A percentile compares a stretch with the other conserved stretches of the same genome.
These are phyloP conservation scores for Fraxinus pennsylvanica DNA, from an alignment of 257 asterid species.

Conservation along the genomic window DNA sequence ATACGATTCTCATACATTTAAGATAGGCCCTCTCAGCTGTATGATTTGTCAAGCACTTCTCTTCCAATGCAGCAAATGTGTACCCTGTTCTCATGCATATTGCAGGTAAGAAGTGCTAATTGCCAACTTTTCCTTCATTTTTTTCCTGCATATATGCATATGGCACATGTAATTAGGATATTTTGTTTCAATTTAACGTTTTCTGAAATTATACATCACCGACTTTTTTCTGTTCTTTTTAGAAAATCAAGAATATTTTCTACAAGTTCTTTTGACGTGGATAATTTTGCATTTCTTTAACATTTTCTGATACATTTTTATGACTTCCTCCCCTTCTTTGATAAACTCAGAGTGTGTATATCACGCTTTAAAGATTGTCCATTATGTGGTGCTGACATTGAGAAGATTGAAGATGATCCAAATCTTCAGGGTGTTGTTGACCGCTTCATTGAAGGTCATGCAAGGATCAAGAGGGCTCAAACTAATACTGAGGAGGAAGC, in stretches of 20 bases:
- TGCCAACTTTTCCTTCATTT: neutral
- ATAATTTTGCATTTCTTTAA: neutral
- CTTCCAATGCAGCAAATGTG: conserved; percentile 80
- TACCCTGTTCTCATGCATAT: conserved; percentile 86
- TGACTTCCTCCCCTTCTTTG: conserved; percentile 8
- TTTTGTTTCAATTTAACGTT: neutral
- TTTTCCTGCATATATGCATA: neutral
- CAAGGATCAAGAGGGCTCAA: conserved; percentile 87
- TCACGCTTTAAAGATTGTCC: conserved; percentile 93
- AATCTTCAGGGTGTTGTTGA: conserved; percentile 86
- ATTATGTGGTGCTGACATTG: conserved; percentile 94
- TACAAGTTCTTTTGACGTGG: conserved; percentile 11
- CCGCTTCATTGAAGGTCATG: conserved; percentile 98
- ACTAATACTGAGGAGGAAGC: conserved; percentile 53
- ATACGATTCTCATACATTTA: conserved; percentile 80
- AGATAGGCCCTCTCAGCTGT: conserved; percentile 95
- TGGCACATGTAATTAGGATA: neutral
- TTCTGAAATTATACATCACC: neutral
- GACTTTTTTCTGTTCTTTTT: conserved; percentile 1
- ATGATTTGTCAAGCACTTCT: conserved; percentile 93
- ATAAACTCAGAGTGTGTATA: conserved; percentile 68
- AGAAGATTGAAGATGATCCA: conserved; percentile 76
- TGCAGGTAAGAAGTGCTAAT: conserved; percentile 70
- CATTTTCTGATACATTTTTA: conserved; percentile 4
- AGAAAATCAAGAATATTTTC: neutral